Evolutionary conservation across 441 rosid genomes (phyloP).

Genomic region (Omphalea diandra): DNA sequence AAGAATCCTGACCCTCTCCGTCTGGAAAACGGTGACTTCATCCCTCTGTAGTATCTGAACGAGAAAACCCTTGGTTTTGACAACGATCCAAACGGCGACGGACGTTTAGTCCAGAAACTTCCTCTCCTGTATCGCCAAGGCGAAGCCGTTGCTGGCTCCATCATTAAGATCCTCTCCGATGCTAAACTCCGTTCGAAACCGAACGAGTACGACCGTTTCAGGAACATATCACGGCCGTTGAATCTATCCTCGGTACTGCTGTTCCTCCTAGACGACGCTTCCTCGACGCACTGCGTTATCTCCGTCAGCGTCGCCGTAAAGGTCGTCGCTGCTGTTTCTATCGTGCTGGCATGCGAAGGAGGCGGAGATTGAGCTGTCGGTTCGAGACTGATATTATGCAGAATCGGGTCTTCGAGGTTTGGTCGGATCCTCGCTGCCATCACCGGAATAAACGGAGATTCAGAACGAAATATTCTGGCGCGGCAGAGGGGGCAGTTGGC

Average conservation of each 20-base stretch:
- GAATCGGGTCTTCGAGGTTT: slow-evolving; percentile 55
- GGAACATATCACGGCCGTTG: slow-evolving; percentile 31
- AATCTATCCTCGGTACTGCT: slow-evolving; percentile 42
- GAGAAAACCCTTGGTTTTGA: slow-evolving; percentile 80
- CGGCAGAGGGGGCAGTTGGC: slow-evolving; percentile 93
- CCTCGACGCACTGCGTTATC: slow-evolving; percentile 54
- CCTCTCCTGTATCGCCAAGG: slow-evolving; percentile 75
- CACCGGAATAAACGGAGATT: slow-evolving; percentile 65
- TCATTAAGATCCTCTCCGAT: slow-evolving; percentile 59
- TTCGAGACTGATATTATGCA: slow-evolving; percentile 35
- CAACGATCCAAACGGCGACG: slow-evolving; percentile 77
- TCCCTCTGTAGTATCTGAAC: slow-evolving; percentile 56
- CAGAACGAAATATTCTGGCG: slow-evolving; percentile 57
- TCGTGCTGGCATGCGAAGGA: background rate
- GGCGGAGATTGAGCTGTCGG: slow-evolving; percentile 31
- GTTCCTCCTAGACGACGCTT: slow-evolving; percentile 39
- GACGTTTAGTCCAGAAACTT: slow-evolving; percentile 74
- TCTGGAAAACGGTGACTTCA: slow-evolving; percentile 74
- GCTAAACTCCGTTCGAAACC: slow-evolving; percentile 70
- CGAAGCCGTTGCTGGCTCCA: slow-evolving; percentile 71
- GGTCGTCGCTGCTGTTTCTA: background rate
- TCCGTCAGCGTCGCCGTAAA: slow-evolving; percentile 36
- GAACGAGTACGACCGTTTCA: slow-evolving; percentile 82
- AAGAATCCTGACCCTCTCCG: slow-evolving; percentile 57
- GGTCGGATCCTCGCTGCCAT: slow-evolving; percentile 94